These are phyloP conservation scores for Rhodotorula kratochvilovae DNA, from an alignment of 768 basidiomycete genomes.

Conservation along the genomic window DNA sequence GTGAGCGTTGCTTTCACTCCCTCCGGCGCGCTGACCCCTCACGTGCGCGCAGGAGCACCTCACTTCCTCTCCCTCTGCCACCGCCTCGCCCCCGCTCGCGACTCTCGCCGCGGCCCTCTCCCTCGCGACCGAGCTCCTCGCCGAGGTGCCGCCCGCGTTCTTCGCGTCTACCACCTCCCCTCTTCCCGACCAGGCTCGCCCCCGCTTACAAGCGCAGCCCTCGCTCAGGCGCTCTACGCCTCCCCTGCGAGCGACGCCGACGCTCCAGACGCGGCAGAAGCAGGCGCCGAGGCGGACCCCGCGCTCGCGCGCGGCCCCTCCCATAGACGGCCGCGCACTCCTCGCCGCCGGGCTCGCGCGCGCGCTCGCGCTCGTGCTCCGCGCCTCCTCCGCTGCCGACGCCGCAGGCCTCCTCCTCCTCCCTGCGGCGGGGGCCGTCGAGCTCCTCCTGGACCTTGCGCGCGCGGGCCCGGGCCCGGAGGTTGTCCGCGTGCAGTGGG, in stretches of 20 bases:
- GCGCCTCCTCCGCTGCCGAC: slow-evolving; percentile 59
- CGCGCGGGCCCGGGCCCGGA: neutral
- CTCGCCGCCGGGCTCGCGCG: neutral
- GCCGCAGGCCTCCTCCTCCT: slow-evolving; percentile 54
- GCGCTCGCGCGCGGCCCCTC: neutral
- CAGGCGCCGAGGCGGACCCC: too few relatives aligned
- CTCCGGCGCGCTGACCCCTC: slow-evolving; percentile 50
- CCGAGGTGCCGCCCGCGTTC: slow-evolving; percentile 40
- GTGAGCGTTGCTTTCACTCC: too few relatives aligned
- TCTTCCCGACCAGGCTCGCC: neutral
- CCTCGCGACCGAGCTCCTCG: slow-evolving; percentile 34
- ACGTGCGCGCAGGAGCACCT: neutral
- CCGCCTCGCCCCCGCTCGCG: neutral
- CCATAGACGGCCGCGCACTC: neutral
- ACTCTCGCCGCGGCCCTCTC: neutral
- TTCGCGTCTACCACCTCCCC: slow-evolving; percentile 8
- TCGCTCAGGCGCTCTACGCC: neutral
- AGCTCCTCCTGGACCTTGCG: slow-evolving; percentile 51
- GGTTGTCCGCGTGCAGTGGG: neutral
- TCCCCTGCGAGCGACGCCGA: too few relatives aligned
- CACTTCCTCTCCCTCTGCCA: neutral
- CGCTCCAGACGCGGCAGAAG: too few relatives aligned
- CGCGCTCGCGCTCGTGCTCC: slow-evolving; percentile 57
- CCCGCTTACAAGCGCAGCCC: too few relatives aligned
- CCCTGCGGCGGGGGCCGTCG: slow-evolving; percentile 54